Base-by-base conservation (phyloP, 1,284 basidiomycete genomes). In the Fomitiporia mediterranea region DNA sequence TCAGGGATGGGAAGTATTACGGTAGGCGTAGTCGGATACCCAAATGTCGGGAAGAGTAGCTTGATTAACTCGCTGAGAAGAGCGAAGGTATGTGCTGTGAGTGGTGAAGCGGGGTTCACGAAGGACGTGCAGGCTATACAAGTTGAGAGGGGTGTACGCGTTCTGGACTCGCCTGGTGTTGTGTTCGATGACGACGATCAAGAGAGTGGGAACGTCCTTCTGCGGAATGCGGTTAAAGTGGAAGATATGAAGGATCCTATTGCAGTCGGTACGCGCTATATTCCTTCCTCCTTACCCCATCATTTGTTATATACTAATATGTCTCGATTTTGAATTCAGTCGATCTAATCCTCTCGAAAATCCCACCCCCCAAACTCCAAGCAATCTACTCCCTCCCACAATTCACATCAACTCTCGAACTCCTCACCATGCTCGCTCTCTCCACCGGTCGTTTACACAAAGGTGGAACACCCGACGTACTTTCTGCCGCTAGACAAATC, bases 41-140 rank as follows among this genome's bases (percentile, higher is more conserved):
- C 96, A 2, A 99, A 99, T 71, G 96, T 98, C 54, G 96, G 96
- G 8, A 99, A 99, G 74, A 94, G 91, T 57, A 92, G 86, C 63
- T 69, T 99, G 57, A 98, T 99, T 74, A 99, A 99, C 71, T 92
- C 91, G 51, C 75, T 99, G 53, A 96, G 97, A 72, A 77, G 95
- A 42, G 84, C 84, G 56, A 91, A 94, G 71, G 93, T 79, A 9
- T 95, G 96, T 65, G 84, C 87, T 2, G 94, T 98, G n/a, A 95
- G 94, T 4, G 90, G 94, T 2, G 94, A 94, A 63, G 89, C 96
- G 0, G 96, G 96, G 2, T 93, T 94, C 68, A 99, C 96, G 4
- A 93, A 93, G 62, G 90, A 94, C 34, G 78, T 98, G n/a, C 96
- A 99, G 70, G 90, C 90, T 15, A 77, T 99, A 2, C 91, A 93